Base-by-base conservation (phyloP, 116 monocot species). In the Cymodocea nodosa region DNA sequence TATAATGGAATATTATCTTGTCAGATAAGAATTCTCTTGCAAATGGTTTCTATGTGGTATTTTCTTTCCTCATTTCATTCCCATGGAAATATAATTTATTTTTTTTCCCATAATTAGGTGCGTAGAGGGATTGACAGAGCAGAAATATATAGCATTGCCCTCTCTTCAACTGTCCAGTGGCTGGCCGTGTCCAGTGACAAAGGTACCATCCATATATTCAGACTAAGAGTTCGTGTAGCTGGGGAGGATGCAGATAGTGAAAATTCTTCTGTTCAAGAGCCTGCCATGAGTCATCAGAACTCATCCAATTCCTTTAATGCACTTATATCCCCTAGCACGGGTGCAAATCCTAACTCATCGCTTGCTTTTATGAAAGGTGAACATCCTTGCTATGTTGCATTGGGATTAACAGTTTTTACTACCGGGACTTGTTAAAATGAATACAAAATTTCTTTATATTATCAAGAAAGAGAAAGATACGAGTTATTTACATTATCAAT, bases 341-440 rank as follows among this genome's bases (percentile, higher is more conserved):
- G 85, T 58, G 66, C 84, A 24, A 94, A 94, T 59, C 74, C 77
- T 10, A 79, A 81, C 70, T 89, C 90, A 35, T 89, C 89, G 7
- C 71, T 94, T 68, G 82, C 89, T 20, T 94, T 94, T 71, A 86
- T 94, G 82, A 87, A 66, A 86, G 84, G 94, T 89, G 65, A 64
- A 30, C 30, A 30, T 3, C 3, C 30, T 30, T 30, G 30, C 30
- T 3, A 30, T 30, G 2, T 30, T 30, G 30, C 30, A 30, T 3
- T 30, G 3, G 30, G 30, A 30, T 30, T 30, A n/a, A 30, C 30
- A 30, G 30, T 30, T 30, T 30, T 30, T 30, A 30, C 30, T 3
- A 30, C 30, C 30, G 30, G 30, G 30, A 30, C 30, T 30, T 30
- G 3, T 3, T 30, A 30, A 30, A 1, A 30, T 30, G 30, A 1